These are phyloP conservation scores for Chaetoceros tenuissimus DNA, from an alignment of 108 stramenopile genomes.

Conservation along the genomic window DNA sequence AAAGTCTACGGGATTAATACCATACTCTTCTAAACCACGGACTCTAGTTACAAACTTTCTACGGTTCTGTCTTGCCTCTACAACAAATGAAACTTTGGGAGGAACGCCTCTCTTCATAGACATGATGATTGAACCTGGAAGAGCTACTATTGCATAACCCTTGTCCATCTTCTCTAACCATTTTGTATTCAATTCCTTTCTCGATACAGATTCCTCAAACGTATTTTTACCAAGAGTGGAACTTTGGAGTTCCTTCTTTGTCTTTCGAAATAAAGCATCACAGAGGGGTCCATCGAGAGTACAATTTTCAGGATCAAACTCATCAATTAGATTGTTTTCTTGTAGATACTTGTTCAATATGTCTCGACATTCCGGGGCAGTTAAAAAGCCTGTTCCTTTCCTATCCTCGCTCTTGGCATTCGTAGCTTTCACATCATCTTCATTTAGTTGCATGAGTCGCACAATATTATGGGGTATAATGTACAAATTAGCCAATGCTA, in stretches of 20 bases:
- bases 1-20: conserved; percentile 40
- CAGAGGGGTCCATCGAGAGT: conserved; percentile 65
- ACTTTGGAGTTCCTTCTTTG: conserved; percentile 29
- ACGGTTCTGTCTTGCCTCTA: conserved; percentile 40
- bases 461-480: conserved; percentile 48
- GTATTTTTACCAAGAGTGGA: neutral
- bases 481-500: conserved; percentile 56
- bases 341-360: conserved; percentile 56
- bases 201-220: conserved; percentile 25
- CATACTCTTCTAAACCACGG: conserved; percentile 70
- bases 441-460: conserved; percentile 33
- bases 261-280: conserved; percentile 48
- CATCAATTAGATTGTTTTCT: conserved; percentile 37
- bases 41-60: conserved; percentile 69
- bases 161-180: conserved; percentile 45
- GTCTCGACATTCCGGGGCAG: conserved; percentile 51
- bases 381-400: conserved; percentile 66
- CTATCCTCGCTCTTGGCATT: conserved; percentile 72
- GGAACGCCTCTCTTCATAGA: conserved; percentile 46
- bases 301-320: conserved; percentile 18
- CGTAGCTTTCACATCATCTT: conserved; percentile 54
- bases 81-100: conserved; percentile 54
- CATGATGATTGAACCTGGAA: conserved; percentile 63
- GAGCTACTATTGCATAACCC: conserved; percentile 64
- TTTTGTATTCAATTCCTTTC: conserved; percentile 49